phyloP scores from a whole-genome alignment of 768 basidiomycete species.

The Phaeolepiota aurea region DNA sequence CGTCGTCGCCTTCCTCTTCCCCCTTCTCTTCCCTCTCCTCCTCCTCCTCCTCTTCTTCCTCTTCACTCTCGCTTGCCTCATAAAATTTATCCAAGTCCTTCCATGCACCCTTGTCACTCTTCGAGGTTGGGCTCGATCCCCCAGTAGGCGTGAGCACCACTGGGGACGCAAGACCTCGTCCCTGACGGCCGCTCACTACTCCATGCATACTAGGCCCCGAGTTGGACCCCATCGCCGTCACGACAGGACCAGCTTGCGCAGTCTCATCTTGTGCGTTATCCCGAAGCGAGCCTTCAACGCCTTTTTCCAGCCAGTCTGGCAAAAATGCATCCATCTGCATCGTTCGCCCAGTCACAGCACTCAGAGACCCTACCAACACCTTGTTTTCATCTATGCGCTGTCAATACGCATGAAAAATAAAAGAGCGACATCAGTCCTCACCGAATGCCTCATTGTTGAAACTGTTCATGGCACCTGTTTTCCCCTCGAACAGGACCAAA shows the following conservation, averaged over 20 bases:
- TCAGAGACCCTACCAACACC: slow-evolving; percentile 57
- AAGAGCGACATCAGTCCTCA: slow-evolving; percentile 8
- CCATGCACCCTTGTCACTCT: slow-evolving; percentile 31
- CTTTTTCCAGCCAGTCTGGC: slow-evolving; percentile 85
- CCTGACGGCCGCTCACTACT: slow-evolving; percentile 12
- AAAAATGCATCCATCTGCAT: slow-evolving; percentile 44
- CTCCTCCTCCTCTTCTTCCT: slow-evolving; percentile 20
- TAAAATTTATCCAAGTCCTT: slow-evolving; percentile 76
- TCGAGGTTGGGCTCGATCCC: slow-evolving; percentile 33
- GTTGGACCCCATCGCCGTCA: slow-evolving; percentile 31
- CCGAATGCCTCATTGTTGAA: slow-evolving; percentile 26
- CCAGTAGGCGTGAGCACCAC: slow-evolving; percentile 51
- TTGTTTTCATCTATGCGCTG: slow-evolving; percentile 22
- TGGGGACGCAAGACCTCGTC: slow-evolving; percentile 28
- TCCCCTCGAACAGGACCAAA: slow-evolving; percentile 74
- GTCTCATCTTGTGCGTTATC: slow-evolving; percentile 66
- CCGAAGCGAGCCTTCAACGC: slow-evolving; percentile 71
- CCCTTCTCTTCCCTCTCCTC: slow-evolving; percentile 19
- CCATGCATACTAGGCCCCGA: slow-evolving; percentile 8
- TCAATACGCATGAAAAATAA: not conserved
- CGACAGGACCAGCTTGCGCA: slow-evolving; percentile 20
- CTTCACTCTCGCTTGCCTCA: slow-evolving; percentile 33
- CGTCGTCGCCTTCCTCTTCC: slow-evolving; percentile 18
- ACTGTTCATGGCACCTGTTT: slow-evolving; percentile 29
- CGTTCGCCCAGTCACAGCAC: slow-evolving; percentile 47